Evolutionary conservation across 345 rosid genomes (phyloP).

Genomic region (Trapa bicornis): DNA sequence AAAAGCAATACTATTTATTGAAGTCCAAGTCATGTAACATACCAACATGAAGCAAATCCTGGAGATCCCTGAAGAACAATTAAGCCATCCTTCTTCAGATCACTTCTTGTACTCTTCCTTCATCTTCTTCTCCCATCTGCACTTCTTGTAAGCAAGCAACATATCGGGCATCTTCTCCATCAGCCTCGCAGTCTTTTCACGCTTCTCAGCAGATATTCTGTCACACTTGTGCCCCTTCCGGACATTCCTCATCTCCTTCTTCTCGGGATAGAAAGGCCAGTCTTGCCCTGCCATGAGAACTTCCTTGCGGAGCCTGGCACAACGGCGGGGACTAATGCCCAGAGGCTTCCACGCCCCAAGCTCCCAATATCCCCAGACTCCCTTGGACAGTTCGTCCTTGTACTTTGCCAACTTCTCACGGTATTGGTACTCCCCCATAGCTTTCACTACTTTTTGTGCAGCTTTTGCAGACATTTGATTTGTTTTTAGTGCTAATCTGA

Average conservation of each 20-base stretch:
- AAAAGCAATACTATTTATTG: background rate
- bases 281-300: slow-evolving; percentile 59
- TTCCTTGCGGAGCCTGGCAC: slow-evolving; percentile 87
- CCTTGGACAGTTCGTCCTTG: slow-evolving; percentile 64
- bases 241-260: slow-evolving; percentile 71
- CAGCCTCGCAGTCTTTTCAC: slow-evolving; percentile 66
- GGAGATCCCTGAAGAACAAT: too few species aligned
- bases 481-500: background rate
- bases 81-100: background rate
- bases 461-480: slow-evolving; percentile 63
- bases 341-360: slow-evolving; percentile 86
- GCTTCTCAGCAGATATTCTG: slow-evolving; percentile 67
- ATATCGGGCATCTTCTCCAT: slow-evolving; percentile 84
- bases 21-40: background rate
- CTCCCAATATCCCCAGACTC: slow-evolving; percentile 91
- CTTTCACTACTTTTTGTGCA: slow-evolving; percentile 46
- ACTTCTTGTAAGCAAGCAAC: slow-evolving; percentile 81
- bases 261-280: slow-evolving; percentile 86
- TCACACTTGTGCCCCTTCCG: slow-evolving; percentile 86
- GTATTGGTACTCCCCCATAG: slow-evolving; percentile 41
- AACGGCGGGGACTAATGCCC: slow-evolving; percentile 66
- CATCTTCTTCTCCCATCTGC: slow-evolving; percentile 93
- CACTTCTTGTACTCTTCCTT: slow-evolving; percentile 70
- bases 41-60: background rate
- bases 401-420: slow-evolving; percentile 63